Evolutionary conservation across 2,329 filamentous ascomycete genomes (phyloP), one percentile per base, ranked within the genome.

Genomic region (Rhinocladiella mackenziei): DNA sequence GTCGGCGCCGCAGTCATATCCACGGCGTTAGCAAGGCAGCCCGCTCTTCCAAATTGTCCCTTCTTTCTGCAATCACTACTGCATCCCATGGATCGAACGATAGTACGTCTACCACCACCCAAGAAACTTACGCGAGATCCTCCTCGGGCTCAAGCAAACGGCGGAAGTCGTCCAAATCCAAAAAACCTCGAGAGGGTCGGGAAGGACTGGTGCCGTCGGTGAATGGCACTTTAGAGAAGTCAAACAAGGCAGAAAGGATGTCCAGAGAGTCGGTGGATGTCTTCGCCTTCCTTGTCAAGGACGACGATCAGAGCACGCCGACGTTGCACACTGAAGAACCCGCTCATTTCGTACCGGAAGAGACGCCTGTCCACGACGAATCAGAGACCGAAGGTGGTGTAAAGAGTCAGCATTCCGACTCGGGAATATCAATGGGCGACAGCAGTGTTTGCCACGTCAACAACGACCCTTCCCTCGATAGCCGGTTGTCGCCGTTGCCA

Each of bases 341-440:
- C 13, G 31, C 39, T 2, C 20, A 17, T 11, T n/a, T 32, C 9
- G 22, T 9, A 8, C 38, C 34, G 33, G 40, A 29, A 22, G n/a
- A 30, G 17, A 15, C 23, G 41, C 17, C 42, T 14, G 28, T 30
- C 7, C 38, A 35, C 15, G 51, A 55, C 29, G 45, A 48, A 13
- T 51, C 51, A 15, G 52, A 53, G 30, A 46, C 18, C 17, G 53
- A 58, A 23, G 47, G 54, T 18, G 38, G 45, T n/a, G 47, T 48
- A 6, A 37, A 45, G 18, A 61, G 58, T 39, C 50, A 58, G 26
- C 56, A 62, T 33, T 64, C 62, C 1, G 62, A 65, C 30, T 64
- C 62, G 2, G 62, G 63, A 1, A 56, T 62, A 38, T 65, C 60
- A 7, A 56, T 63, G 42, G 54, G 59, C 18, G 62, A 60, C 17